A percentile compares a stretch with the other conserved stretches of the same genome.
These are phyloP conservation scores for Fusarium virguliforme DNA, from an alignment of 2,329 filamentous ascomycete species.

Conservation along the genomic window DNA sequence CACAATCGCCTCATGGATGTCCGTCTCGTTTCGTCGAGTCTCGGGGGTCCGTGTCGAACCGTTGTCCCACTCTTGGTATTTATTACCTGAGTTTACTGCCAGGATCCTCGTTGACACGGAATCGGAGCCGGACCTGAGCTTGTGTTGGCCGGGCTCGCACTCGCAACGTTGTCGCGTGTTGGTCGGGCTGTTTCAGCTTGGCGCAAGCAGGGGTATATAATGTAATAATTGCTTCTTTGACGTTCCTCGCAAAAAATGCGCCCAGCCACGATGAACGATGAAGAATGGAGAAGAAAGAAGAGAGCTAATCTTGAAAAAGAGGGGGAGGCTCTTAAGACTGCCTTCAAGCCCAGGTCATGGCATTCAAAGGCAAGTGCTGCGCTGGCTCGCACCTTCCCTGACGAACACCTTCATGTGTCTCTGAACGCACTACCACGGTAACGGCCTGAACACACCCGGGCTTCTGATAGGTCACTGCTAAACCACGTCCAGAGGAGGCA, in stretches of 20 bases:
- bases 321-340: conserved; percentile 26
- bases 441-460: conserved; percentile 16
- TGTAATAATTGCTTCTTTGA: background rate
- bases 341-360: conserved; percentile 18
- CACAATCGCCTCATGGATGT: conserved; percentile 41
- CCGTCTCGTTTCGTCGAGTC: conserved; percentile 21
- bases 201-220: conserved; percentile 25
- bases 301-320: conserved; percentile 28
- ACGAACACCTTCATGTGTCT: conserved; percentile 24
- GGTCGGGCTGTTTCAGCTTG: conserved; percentile 40
- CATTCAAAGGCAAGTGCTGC: conserved; percentile 24
- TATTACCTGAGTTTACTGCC: conserved; percentile 35
- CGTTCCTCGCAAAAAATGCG: background rate
- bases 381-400: conserved; percentile 40
- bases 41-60: conserved; percentile 9
- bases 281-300: conserved; percentile 5
- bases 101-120: conserved; percentile 25
- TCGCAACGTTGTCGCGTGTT: conserved; percentile 21
- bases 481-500: conserved; percentile 23
- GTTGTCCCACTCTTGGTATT: conserved; percentile 31
- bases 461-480: conserved; percentile 30
- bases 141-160: conserved; percentile 7
- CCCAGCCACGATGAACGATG: background rate
- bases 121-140: background rate
- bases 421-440: conserved; percentile 35